Percentiles rank a stretch among this genome's conserved stretches.
These are phyloP conservation scores for Cicer judaicum DNA, from an alignment of 306 rosid species.

Conservation along the genomic window DNA sequence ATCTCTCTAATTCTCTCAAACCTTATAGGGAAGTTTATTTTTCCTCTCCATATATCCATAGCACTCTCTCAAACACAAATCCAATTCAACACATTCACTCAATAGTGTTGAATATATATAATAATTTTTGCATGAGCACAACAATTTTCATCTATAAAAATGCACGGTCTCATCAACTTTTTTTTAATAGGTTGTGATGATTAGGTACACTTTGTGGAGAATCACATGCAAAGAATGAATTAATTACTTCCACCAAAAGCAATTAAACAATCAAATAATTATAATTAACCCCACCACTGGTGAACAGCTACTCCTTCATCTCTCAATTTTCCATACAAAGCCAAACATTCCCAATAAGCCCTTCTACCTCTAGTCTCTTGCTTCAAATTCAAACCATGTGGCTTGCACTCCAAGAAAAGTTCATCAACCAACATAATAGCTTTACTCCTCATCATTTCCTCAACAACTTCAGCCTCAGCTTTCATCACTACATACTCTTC, in stretches of 20 bases:
- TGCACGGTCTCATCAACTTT: background rate
- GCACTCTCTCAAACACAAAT: background rate
- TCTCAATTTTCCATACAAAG: slow-evolving; percentile 75
- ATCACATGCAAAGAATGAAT: slow-evolving; percentile 10
- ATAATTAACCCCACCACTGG: slow-evolving; percentile 81
- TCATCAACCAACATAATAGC: slow-evolving; percentile 75
- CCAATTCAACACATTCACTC: slow-evolving; percentile 16
- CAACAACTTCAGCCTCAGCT: slow-evolving; percentile 80
- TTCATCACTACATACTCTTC: slow-evolving; percentile 93
- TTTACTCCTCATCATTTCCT: slow-evolving; percentile 70
- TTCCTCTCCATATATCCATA: slow-evolving; percentile 13
- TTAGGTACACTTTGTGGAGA: background rate
- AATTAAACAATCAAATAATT: slow-evolving; percentile 9
- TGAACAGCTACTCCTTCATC: slow-evolving; percentile 93
- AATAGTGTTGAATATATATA: background rate
- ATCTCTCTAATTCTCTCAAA: slow-evolving; percentile 39
- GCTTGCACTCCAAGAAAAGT: slow-evolving; percentile 91
- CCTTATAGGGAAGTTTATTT: background rate
- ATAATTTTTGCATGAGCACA: slow-evolving; percentile 1
- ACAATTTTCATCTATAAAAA: background rate
- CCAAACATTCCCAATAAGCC: slow-evolving; percentile 91
- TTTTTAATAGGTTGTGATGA: background rate
- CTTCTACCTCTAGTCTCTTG: slow-evolving; percentile 44
- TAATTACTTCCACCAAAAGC: background rate
- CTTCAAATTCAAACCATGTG: slow-evolving; percentile 39